A percentile compares a stretch with the other conserved stretches of the same genome.
phyloP scores from a whole-genome alignment of 2,329 filamentous ascomycete genomes.

The Aureobasidium sp. region DNA sequence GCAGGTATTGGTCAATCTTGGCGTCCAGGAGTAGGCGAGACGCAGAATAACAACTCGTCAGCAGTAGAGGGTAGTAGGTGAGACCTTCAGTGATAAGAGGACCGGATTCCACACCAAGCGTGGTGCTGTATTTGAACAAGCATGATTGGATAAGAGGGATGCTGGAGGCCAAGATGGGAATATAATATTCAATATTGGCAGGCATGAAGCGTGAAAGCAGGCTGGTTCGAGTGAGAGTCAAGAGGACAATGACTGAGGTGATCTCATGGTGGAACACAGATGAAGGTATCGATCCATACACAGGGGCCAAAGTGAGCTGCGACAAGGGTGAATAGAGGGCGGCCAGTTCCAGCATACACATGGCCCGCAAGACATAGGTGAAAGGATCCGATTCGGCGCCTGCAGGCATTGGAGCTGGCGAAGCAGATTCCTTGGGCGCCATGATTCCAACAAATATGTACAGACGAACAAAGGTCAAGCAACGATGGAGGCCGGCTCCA shows the following conservation, averaged over 20 bases:
- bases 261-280: constrained; percentile 62
- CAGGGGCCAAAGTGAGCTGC: constrained; percentile 69
- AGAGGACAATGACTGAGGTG: constrained; percentile 19
- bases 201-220: background rate
- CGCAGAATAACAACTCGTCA: constrained; percentile 33
- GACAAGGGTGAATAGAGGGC: constrained; percentile 63
- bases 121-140: constrained; percentile 57
- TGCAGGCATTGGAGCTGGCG: background rate
- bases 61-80: constrained; percentile 52
- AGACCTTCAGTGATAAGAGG: constrained; percentile 66
- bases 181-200: constrained; percentile 37
- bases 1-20: constrained; percentile 11
- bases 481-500: background rate
- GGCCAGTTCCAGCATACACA: constrained; percentile 40
- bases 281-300: constrained; percentile 78
- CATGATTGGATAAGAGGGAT: constrained; percentile 65
- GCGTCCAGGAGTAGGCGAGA: constrained; percentile 19
- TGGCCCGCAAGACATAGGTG: constrained; percentile 26
- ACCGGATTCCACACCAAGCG: constrained; percentile 61
- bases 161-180: constrained; percentile 68
- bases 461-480: background rate
- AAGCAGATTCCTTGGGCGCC: background rate
- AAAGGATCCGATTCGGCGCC: background rate
- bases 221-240: background rate
- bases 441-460: background rate